A percentile compares a stretch with the other conserved stretches of the same genome.
Evolutionary conservation across 2,329 filamentous ascomycete species (phyloP).

Genomic region (Celoporthe dispersa): DNA sequence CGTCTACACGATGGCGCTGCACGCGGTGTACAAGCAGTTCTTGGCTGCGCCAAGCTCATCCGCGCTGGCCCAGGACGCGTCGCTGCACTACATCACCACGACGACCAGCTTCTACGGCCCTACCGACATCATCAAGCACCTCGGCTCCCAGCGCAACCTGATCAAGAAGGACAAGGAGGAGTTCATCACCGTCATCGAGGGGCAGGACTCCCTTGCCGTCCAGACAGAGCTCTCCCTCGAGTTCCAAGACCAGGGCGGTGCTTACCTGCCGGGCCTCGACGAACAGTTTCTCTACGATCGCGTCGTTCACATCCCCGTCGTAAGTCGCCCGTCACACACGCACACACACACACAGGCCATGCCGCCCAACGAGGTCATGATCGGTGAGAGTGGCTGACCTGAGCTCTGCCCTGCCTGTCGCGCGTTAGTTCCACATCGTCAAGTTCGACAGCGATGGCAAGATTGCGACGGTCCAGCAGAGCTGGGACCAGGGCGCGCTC

Average conservation of each 20-base stretch:
- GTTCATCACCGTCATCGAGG: slow-evolving; percentile 75
- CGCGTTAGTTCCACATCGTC: slow-evolving; percentile 78
- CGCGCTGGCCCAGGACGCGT: slow-evolving; percentile 66
- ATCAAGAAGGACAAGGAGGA: slow-evolving; percentile 84
- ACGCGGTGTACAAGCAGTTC: slow-evolving; percentile 71
- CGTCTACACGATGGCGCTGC: slow-evolving; percentile 49
- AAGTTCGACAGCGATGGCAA: slow-evolving; percentile 76
- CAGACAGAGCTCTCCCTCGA: slow-evolving; percentile 85
- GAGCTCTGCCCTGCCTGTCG: background rate
- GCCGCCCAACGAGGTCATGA: background rate
- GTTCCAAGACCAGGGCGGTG: slow-evolving; percentile 79
- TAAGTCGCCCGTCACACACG: slow-evolving; percentile 50
- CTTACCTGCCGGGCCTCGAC: slow-evolving; percentile 86
- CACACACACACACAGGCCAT: slow-evolving; percentile 8
- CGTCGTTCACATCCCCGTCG: slow-evolving; percentile 77
- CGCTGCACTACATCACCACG: slow-evolving; percentile 88
- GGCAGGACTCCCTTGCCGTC: slow-evolving; percentile 68
- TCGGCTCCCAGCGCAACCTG: slow-evolving; percentile 70
- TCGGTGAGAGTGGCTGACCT: slow-evolving; percentile 12
- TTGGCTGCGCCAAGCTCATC: slow-evolving; percentile 68
- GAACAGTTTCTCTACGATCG: slow-evolving; percentile 92
- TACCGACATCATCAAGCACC: slow-evolving; percentile 81
- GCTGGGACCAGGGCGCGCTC: slow-evolving; percentile 93
- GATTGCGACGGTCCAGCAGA: slow-evolving; percentile 85
- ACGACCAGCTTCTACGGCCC: slow-evolving; percentile 74